phyloP scores from a whole-genome alignment of 2,329 filamentous ascomycete species.

The Stagonosporopsis cucurbitacearum region DNA sequence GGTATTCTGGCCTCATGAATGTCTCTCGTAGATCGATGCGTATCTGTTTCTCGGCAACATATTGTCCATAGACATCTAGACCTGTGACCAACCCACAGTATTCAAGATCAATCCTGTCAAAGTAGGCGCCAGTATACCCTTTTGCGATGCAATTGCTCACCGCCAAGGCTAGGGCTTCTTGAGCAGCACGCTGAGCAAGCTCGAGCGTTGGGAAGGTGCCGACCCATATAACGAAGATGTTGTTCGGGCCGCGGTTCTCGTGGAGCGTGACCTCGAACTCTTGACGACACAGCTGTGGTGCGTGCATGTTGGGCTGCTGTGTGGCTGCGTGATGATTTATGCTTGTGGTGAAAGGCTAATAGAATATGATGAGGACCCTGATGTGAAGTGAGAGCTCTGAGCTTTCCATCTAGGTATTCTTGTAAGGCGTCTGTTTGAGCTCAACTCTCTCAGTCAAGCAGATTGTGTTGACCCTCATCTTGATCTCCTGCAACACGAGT shows the following conservation, averaged over 20 bases:
- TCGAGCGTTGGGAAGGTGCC: not conserved
- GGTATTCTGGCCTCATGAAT: not conserved
- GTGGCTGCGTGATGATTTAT: not conserved
- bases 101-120: not conserved
- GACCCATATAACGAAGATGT: not conserved
- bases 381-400: not conserved
- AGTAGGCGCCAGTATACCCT: not conserved
- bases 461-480: not conserved
- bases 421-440: not conserved
- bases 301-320: not conserved
- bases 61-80: not conserved
- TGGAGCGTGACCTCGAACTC: slow-evolving; percentile 2
- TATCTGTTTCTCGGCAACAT: not conserved
- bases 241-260: not conserved
- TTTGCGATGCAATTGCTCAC: not conserved
- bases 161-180: not conserved
- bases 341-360: not conserved
- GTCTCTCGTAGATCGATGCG: not conserved
- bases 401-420: not conserved
- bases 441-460: not conserved
- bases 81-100: not conserved
- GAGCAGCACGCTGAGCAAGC: not conserved
- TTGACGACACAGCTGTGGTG: not conserved
- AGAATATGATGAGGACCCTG: not conserved
- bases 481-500: not conserved